Evolutionary conservation across 768 basidiomycete genomes (phyloP), one percentile per base, ranked within the genome.

Genomic region (Hortiboletus campestris): DNA sequence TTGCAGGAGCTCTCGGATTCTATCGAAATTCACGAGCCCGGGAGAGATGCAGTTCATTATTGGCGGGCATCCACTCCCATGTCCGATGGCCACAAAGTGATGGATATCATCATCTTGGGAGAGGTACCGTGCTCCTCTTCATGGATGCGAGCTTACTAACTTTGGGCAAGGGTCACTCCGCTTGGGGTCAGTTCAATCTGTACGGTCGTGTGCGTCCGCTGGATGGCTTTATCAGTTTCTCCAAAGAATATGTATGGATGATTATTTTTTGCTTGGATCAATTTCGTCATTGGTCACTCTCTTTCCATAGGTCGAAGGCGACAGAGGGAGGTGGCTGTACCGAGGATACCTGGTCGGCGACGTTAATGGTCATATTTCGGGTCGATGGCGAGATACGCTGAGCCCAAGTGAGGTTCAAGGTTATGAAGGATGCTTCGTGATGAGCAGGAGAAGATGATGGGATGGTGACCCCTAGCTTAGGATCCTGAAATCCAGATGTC

Each of bases 111-210:
- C 47, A 73, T 93, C 31, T 78, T 82, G 13, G 91, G 91, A 65
- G 88, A 92, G 77, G 90, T 90, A 57, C 52, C 14, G 25, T 34
- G 28, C 42, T 48, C 39, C 36, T 42, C 25, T 49, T 34, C 11
- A 14, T 39, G 41, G 34, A 41, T n/a, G 32, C 25, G 20, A n/a
- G 9, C 41, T 62, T 36, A 55, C 55, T 53, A 28, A 58, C 49
- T 43, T 51, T 19, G 19, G 14, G n/a, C 19, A 55, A 92, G 89
- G 91, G 92, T 6, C 93, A 94, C 72, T 94, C 92, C 9, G 85
- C 91, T 14, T 95, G 92, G 92, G 92, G 93, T 22, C 85, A 90
- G 60, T 95, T 94, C 72, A 85, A 79, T 55, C 70, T 95, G 25
- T 74, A 86, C 4, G 92, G 93, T 36, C 82, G 92, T 17, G 80